Evolutionary conservation across 140 eudicot species (phyloP).

Genomic region (Anethum foeniculum): DNA sequence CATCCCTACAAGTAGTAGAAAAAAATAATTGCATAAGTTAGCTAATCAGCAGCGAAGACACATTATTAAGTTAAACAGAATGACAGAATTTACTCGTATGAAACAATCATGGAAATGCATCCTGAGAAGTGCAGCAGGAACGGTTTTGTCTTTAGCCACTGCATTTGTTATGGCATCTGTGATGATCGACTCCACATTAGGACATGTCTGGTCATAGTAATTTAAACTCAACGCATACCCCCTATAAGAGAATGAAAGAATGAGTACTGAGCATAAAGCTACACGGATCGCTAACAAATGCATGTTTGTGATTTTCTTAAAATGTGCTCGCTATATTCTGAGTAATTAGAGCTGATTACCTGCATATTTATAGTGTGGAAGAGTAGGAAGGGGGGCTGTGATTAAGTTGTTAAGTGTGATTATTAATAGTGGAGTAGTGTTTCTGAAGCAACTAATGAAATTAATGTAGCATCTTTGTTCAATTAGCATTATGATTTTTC

Average conservation of each 20-base stretch:
- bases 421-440: background rate
- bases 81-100: constrained; percentile 40
- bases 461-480: background rate
- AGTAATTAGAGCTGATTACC: background rate
- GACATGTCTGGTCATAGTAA: background rate
- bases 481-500: background rate
- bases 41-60: background rate
- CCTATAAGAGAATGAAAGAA: background rate
- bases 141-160: constrained; percentile 40
- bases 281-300: background rate
- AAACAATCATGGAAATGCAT: constrained; percentile 88
- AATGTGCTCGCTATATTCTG: background rate
- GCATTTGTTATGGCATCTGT: constrained; percentile 42
- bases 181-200: background rate
- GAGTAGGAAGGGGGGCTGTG: background rate
- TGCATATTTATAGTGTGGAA: background rate
- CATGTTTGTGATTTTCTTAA: background rate
- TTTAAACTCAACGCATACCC: background rate
- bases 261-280: background rate
- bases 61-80: constrained; percentile 5
- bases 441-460: background rate
- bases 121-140: constrained; percentile 65
- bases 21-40: background rate
- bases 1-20: constrained; percentile 37
- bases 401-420: background rate